Conservation (phyloP, 352 stramenopile genomes). For the Phytophthora tentaculata region DNA sequence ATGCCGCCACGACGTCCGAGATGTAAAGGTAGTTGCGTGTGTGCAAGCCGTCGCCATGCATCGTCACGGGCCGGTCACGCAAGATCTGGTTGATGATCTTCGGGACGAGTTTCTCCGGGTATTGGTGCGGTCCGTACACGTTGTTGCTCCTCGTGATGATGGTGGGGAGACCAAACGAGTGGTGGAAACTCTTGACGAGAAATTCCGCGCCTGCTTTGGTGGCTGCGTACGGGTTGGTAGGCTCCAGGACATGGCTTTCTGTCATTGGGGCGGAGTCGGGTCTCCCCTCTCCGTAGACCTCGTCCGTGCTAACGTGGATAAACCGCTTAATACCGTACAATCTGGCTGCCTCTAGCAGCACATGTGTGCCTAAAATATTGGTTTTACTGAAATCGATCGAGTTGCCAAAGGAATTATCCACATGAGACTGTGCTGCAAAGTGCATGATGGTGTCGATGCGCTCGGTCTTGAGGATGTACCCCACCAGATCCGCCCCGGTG, state of each 20-base stretch:
- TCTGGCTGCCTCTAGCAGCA: constrained; percentile 96
- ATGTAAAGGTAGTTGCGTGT: constrained; percentile 98
- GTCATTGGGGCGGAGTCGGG: constrained; percentile 92
- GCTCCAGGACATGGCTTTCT: constrained; percentile 95
- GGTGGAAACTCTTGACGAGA: constrained; percentile 94
- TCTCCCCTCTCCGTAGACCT: constrained; percentile 98
- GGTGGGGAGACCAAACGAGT: constrained; percentile 94
- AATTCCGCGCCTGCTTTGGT: constrained; percentile 99
- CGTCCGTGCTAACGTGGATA: constrained; percentile 98
- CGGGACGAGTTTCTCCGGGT: constrained; percentile 98
- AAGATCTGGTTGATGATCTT: constrained; percentile 98
- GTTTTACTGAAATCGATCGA: constrained; percentile 98
- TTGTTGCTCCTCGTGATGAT: constrained; percentile 99
- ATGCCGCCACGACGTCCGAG: constrained; percentile 95
- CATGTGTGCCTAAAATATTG: constrained; percentile 98
- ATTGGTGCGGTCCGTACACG: constrained; percentile 98
- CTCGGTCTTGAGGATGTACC: constrained; percentile 94
- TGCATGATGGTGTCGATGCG: constrained; percentile 98
- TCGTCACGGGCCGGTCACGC: constrained; percentile 88
- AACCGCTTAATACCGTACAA: constrained; percentile 92
- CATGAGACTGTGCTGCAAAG: constrained; percentile 98
- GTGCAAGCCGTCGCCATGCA: constrained; percentile 96
- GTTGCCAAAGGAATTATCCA: constrained; percentile 99
- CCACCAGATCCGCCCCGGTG: constrained; percentile 92
- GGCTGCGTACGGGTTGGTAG: constrained; percentile 98